Percentiles rank a stretch among this genome's conserved stretches.
Evolutionary conservation across 2,329 filamentous ascomycete genomes (phyloP).

Genomic region (Rutstroemia sp.): DNA sequence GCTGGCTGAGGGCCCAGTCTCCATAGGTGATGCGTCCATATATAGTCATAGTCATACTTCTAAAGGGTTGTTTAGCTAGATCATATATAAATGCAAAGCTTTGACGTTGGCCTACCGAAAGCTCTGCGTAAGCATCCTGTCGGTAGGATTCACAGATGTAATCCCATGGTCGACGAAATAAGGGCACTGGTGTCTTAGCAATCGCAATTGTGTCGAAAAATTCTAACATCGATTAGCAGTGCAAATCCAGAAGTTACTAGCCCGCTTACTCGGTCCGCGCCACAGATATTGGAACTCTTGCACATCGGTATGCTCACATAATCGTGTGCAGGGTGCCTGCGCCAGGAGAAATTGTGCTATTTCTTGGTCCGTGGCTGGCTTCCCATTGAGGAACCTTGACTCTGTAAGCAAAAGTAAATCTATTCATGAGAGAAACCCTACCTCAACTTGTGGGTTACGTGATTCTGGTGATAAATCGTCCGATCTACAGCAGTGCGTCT

Average conservation of each 20-base stretch:
- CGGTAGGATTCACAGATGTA: background rate
- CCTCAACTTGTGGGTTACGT: slow-evolving; percentile 1
- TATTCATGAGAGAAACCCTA: background rate
- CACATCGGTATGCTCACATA: background rate
- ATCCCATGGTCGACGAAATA: background rate
- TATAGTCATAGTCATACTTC: background rate
- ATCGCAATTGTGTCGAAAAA: slow-evolving; percentile 1
- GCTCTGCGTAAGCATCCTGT: background rate
- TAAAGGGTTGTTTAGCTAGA: background rate
- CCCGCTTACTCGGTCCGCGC: background rate
- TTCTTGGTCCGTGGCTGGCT: background rate
- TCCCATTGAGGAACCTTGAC: background rate
- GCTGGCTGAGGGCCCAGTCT: background rate
- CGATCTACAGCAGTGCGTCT: background rate
- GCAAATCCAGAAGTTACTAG: background rate
- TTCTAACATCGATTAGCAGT: background rate
- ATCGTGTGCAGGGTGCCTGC: background rate
- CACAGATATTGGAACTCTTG: background rate
- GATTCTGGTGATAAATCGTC: background rate
- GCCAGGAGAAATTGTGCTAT: background rate
- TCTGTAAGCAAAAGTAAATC: background rate
- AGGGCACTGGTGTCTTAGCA: background rate
- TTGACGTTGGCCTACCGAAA: background rate
- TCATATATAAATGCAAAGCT: background rate
- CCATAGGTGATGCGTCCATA: background rate